Conservation (phyloP, 768 basidiomycete genomes). For the Strobilomyces echinocephalus region DNA sequence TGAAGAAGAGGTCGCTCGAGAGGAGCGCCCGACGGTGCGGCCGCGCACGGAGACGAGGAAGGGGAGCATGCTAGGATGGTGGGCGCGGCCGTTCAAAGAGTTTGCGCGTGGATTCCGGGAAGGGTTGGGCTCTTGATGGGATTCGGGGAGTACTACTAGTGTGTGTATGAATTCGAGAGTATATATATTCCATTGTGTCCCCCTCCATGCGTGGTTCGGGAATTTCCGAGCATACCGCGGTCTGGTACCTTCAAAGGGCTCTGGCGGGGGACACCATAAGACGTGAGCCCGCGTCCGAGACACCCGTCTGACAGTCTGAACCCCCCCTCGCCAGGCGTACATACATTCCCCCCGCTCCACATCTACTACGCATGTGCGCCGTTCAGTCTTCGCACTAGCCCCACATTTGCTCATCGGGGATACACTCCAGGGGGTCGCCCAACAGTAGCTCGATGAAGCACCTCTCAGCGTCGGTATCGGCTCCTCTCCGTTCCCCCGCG, state of each 20-base stretch:
- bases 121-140: constrained; percentile 35
- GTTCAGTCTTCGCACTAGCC: constrained; percentile 9
- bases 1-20: constrained; percentile 31
- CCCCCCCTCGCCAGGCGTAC: too few relatives aligned
- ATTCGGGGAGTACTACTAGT: too few relatives aligned
- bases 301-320: too few relatives aligned
- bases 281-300: too few relatives aligned
- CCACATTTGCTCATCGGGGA: constrained; percentile 18
- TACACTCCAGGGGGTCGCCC: constrained; percentile 25
- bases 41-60: constrained; percentile 45
- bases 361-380: constrained; percentile 15
- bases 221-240: constrained; percentile 22
- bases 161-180: neutral
- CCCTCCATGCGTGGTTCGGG: constrained; percentile 20
- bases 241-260: neutral
- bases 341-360: constrained; percentile 3
- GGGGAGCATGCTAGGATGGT: constrained; percentile 52
- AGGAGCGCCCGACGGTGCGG: constrained; percentile 47
- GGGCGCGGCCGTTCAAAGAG: constrained; percentile 57
- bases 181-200: constrained; percentile 1
- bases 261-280: too few relatives aligned
- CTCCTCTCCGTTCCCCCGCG: neutral
- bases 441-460: constrained; percentile 19
- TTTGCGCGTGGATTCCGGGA: constrained; percentile 68
- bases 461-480: constrained; percentile 19